A percentile compares a stretch with the other conserved stretches of the same genome.
Conservation (phyloP, 1,139 yeast genomes). For the Suhomyces choctaworum region DNA sequence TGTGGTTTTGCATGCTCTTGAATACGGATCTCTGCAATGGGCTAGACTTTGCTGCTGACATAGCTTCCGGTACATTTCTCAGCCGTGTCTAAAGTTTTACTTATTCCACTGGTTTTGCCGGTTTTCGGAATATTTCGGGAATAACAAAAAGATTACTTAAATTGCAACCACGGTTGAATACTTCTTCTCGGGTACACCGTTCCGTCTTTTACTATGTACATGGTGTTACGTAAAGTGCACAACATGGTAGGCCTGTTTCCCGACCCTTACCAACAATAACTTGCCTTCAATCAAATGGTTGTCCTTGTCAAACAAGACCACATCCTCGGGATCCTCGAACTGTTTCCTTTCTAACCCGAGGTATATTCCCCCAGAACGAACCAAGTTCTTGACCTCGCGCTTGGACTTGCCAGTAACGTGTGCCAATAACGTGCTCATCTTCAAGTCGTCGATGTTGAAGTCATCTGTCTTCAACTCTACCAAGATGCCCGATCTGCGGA, state of each 20-base stretch:
- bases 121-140: too few relatives aligned
- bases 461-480: conserved; percentile 36
- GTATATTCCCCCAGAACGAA: conserved; percentile 74
- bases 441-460: conserved; percentile 36
- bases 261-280: conserved; percentile 67
- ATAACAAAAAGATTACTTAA: too few relatives aligned
- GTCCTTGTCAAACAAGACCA: conserved; percentile 45
- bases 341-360: conserved; percentile 65
- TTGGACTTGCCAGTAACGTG: conserved; percentile 41
- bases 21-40: too few relatives aligned
- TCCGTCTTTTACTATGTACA: conserved; percentile 5
- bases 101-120: too few relatives aligned
- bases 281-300: conserved; percentile 57
- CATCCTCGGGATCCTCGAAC: conserved; percentile 50
- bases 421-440: conserved; percentile 43
- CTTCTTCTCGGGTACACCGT: too few relatives aligned
- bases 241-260: conserved; percentile 67
- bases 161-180: too few relatives aligned
- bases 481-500: conserved; percentile 62
- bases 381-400: conserved; percentile 60
- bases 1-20: too few relatives aligned
- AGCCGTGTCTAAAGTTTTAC: too few relatives aligned
- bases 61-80: too few relatives aligned
- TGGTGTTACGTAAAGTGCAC: conserved; percentile 38
- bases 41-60: too few relatives aligned